Conservation (phyloP, 1,284 basidiomycete genomes). For the Malassezia caprae region DNA sequence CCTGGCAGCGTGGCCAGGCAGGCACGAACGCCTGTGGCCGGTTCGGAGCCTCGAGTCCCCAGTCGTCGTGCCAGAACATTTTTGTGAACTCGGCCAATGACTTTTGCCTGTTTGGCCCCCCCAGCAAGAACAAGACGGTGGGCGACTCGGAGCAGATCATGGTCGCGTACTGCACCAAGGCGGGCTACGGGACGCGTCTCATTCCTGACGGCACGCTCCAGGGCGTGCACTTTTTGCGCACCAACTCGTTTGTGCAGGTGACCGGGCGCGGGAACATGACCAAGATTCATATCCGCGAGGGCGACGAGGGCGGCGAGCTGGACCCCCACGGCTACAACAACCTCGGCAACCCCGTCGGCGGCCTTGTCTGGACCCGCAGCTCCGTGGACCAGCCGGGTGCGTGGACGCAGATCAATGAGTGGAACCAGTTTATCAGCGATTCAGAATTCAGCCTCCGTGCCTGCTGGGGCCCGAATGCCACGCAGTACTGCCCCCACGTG, state of each 20-base stretch:
- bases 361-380: constrained; percentile 32
- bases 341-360: constrained; percentile 35
- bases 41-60: constrained; percentile 23
- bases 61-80: constrained; percentile 38
- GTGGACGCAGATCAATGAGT: constrained; percentile 42
- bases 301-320: constrained; percentile 49
- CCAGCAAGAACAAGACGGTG: constrained; percentile 22
- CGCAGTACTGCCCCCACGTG: constrained; percentile 43
- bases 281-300: constrained; percentile 40
- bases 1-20: constrained; percentile 35
- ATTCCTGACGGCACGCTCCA: constrained; percentile 66
- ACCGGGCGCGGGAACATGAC: constrained; percentile 53
- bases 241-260: constrained; percentile 61
- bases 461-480: constrained; percentile 32
- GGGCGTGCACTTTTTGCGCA: constrained; percentile 62
- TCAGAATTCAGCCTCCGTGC: constrained; percentile 44
- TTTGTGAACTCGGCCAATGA: constrained; percentile 39
- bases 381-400: constrained; percentile 25
- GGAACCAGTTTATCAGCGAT: constrained; percentile 43
- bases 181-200: constrained; percentile 53
- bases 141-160: constrained; percentile 54
- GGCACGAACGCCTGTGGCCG: constrained; percentile 38
- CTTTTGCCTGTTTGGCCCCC: constrained; percentile 40
- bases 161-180: constrained; percentile 62
- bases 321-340: constrained; percentile 45